Evolutionary conservation across 2,329 filamentous ascomycete genomes (phyloP).

Genomic region (Graphilbum ipis-grandicollis): DNA sequence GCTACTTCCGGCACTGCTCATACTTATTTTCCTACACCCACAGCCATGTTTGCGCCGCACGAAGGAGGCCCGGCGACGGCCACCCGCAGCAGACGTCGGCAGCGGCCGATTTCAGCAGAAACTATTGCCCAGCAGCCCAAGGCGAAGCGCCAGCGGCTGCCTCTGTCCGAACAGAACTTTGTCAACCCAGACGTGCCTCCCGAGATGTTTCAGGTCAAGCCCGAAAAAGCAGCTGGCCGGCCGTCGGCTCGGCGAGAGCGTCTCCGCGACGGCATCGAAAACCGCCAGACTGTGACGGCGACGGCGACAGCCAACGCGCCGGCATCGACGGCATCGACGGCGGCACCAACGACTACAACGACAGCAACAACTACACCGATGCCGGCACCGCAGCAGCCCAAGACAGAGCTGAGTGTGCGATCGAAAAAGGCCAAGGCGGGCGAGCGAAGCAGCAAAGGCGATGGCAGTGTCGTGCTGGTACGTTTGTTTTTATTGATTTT

Average conservation of each 20-base stretch:
- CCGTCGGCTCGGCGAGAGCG: no score
- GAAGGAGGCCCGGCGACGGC: conserved; percentile 36
- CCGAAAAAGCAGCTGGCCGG: conserved; percentile 29
- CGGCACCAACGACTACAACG: no score
- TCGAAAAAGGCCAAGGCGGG: conserved; percentile 45
- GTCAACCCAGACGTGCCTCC: conserved; percentile 29
- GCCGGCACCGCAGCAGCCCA: conserved; percentile 12
- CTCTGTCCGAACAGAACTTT: conserved; percentile 39
- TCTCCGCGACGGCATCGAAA: conserved; percentile 31
- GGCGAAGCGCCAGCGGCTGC: conserved; percentile 43
- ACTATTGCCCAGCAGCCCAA: conserved; percentile 39
- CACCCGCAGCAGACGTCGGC: conserved; percentile 43
- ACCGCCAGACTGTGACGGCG: conserved; percentile 10
- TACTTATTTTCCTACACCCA: not conserved
- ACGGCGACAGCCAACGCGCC: conserved; percentile 2
- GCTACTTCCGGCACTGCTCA: no score
- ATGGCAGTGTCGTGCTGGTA: conserved; percentile 50
- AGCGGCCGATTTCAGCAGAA: conserved; percentile 40
- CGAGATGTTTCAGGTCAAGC: conserved; percentile 39
- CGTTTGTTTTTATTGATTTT: not conserved
- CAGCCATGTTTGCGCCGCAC: conserved; percentile 37
- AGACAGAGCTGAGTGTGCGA: conserved; percentile 39
- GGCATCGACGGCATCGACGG: no score
- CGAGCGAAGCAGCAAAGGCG: conserved; percentile 47
- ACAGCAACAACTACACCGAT: conserved; percentile 5